phyloP scores from a whole-genome alignment of 352 stramenopile species.

The Thraustochytrium striatum region DNA sequence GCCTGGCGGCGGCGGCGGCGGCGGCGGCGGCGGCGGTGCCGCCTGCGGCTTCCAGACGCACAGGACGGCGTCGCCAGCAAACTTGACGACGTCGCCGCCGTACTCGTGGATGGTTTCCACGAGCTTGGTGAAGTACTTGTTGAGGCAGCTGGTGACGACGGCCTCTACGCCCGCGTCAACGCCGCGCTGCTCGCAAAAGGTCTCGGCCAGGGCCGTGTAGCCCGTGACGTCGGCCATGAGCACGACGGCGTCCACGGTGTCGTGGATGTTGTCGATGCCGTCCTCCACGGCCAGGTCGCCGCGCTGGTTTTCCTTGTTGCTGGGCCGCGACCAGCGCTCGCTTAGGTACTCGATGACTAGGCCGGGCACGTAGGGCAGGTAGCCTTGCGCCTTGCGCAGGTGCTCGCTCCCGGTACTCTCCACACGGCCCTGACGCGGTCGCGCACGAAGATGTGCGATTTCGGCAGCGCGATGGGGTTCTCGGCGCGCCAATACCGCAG shows the following conservation, averaged over 20 bases:
- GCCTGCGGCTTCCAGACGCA: conserved; percentile 68
- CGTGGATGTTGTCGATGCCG: conserved; percentile 4
- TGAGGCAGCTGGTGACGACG: conserved; percentile 79
- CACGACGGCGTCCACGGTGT: conserved; percentile 40
- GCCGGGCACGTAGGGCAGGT: conserved; percentile 29
- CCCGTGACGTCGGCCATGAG: conserved; percentile 89
- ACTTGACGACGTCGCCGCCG: conserved; percentile 76
- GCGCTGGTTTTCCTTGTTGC: background rate
- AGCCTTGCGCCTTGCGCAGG: conserved; percentile 19
- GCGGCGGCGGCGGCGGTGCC: no score
- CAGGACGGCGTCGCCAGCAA: conserved; percentile 87
- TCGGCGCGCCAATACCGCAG: conserved; percentile 14
- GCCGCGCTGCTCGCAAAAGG: conserved; percentile 69
- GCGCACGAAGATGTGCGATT: conserved; percentile 38
- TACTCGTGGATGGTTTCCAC: conserved; percentile 59
- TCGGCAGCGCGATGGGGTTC: conserved; percentile 6
- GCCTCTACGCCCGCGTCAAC: conserved; percentile 58
- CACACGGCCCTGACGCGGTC: conserved; percentile 31
- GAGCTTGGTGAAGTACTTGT: conserved; percentile 68
- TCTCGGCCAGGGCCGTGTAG: conserved; percentile 87
- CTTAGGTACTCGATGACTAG: conserved; percentile 38
- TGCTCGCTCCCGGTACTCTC: conserved; percentile 32
- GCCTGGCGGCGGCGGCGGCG: no score
- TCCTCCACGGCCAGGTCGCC: background rate
- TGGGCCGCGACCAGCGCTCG: background rate